Evolutionary conservation across 2,329 filamentous ascomycete genomes (phyloP).

Genomic region (Botryotinia narcissicola): DNA sequence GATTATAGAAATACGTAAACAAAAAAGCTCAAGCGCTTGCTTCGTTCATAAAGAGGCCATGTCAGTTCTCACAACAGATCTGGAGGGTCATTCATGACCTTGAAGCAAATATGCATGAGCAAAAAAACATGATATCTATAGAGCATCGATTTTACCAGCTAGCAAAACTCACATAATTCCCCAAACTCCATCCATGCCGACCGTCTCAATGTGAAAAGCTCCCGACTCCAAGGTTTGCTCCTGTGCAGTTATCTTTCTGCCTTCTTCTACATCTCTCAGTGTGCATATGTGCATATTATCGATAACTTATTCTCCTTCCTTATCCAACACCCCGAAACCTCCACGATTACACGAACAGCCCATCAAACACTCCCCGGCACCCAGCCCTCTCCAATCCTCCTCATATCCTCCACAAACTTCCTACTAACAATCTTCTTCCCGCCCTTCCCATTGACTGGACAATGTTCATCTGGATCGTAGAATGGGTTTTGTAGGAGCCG

Average conservation of each 20-base stretch:
- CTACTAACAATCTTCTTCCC: slow-evolving; percentile 76
- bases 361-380: slow-evolving; percentile 58
- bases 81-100: not conserved
- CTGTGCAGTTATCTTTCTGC: not conserved
- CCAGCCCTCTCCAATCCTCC: slow-evolving; percentile 83
- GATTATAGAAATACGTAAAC: not conserved
- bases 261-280: not conserved
- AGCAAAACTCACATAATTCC: not conserved
- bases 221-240: not conserved
- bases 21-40: not conserved
- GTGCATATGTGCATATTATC: not conserved
- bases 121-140: not conserved
- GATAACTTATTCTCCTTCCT: not conserved
- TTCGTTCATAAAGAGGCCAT: not conserved
- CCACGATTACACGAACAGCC: not conserved
- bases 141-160: not conserved
- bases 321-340: not conserved
- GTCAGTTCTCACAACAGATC: not conserved
- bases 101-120: not conserved
- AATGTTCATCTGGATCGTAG: slow-evolving; percentile 83
- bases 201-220: not conserved
- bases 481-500: slow-evolving; percentile 89
- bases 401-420: slow-evolving; percentile 78
- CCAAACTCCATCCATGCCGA: slow-evolving; percentile 1
- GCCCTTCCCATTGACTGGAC: slow-evolving; percentile 53